A percentile compares a stretch with the other conserved stretches of the same genome.
These are phyloP conservation scores for Amyloporia xantha DNA, from an alignment of 768 basidiomycete species.

Conservation along the genomic window DNA sequence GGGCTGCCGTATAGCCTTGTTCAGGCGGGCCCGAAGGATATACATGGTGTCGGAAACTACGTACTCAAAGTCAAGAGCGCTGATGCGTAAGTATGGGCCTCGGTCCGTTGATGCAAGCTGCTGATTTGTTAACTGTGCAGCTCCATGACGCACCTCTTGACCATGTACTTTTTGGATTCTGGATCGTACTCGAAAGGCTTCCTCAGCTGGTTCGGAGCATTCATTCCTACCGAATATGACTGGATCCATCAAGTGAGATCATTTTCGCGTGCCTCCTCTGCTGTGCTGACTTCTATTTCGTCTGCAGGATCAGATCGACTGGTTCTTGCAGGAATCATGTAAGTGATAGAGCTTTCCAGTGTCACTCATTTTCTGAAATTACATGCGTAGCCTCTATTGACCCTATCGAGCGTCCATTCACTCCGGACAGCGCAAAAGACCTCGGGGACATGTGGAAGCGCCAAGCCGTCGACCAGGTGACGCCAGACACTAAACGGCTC, in stretches of 20 bases:
- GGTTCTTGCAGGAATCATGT: slow-evolving; percentile 83
- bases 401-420: slow-evolving; percentile 77
- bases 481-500: slow-evolving; percentile 46
- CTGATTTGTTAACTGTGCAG: slow-evolving; percentile 29
- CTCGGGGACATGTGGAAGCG: slow-evolving; percentile 61
- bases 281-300: too few species aligned
- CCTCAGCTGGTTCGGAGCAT: slow-evolving; percentile 55
- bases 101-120: neutral
- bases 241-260: slow-evolving; percentile 63
- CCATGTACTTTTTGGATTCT: slow-evolving; percentile 89
- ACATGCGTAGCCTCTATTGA: slow-evolving; percentile 44
- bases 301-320: slow-evolving; percentile 72
- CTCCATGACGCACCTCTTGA: slow-evolving; percentile 82
- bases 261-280: neutral
- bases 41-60: slow-evolving; percentile 92
- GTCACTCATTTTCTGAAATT: neutral
- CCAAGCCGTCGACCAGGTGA: slow-evolving; percentile 47
- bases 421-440: slow-evolving; percentile 68
- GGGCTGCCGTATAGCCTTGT: slow-evolving; percentile 82
- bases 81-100: slow-evolving; percentile 57
- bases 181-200: slow-evolving; percentile 64
- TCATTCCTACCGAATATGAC: slow-evolving; percentile 73
- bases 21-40: slow-evolving; percentile 69
- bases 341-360: slow-evolving; percentile 16
- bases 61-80: slow-evolving; percentile 77